phyloP scores from a whole-genome alignment of 2,329 filamentous ascomycete genomes.

The Alternaria dauci region DNA sequence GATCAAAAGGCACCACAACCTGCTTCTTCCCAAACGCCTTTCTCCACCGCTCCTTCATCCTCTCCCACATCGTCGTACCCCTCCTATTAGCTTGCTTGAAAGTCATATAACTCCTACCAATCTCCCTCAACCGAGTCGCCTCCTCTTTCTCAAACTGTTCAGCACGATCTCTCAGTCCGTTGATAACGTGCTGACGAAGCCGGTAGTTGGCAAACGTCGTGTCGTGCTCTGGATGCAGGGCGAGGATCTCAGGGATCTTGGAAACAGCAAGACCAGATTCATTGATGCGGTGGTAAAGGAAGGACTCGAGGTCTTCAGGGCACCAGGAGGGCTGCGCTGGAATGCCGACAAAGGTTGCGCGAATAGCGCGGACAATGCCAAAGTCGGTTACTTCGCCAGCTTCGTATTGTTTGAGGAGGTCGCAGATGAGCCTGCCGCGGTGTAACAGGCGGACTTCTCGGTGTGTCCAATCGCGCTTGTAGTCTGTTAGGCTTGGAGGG shows the following conservation, averaged over 20 bases:
- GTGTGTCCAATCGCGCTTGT: conserved; percentile 23
- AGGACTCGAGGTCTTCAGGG: conserved; percentile 10
- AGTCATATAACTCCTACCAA: neutral
- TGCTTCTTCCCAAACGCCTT: conserved; percentile 15
- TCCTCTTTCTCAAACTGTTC: conserved; percentile 19
- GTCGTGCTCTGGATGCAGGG: conserved; percentile 23
- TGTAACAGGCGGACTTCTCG: conserved; percentile 21
- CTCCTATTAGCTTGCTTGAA: conserved; percentile 10
- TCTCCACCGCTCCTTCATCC: conserved; percentile 4
- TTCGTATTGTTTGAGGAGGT: conserved; percentile 9
- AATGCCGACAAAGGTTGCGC: conserved; percentile 19
- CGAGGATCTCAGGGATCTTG: conserved; percentile 18
- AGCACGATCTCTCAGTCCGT: conserved; percentile 3
- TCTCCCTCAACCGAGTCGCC: conserved; percentile 8
- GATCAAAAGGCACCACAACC: conserved; percentile 16
- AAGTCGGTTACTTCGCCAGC: conserved; percentile 17
- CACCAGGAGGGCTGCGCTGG: conserved; percentile 10
- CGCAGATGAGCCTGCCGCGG: conserved; percentile 17
- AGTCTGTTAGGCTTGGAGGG: conserved; percentile 5
- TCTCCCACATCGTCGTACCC: conserved; percentile 11
- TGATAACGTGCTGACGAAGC: neutral
- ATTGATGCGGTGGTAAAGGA: conserved; percentile 20
- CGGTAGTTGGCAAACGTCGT: neutral
- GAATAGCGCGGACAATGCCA: conserved; percentile 20
- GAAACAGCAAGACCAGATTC: conserved; percentile 9